phyloP scores from a whole-genome alignment of 1,284 basidiomycete genomes.

The Golubevia pallescens region DNA sequence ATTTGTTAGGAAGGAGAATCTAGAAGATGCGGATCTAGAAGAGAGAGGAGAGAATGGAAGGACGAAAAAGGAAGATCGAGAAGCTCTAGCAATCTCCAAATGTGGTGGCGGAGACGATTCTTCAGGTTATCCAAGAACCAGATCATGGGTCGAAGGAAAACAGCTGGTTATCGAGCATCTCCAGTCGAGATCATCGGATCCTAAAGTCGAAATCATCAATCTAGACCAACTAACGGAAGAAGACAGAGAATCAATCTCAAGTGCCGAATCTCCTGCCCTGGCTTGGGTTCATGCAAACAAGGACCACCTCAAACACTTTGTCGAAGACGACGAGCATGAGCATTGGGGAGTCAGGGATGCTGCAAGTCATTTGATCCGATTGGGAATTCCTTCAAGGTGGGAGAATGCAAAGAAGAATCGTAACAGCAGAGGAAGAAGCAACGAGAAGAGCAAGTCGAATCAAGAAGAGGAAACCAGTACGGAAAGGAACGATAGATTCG shows the following conservation, averaged over 20 bases:
- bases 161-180: conserved; percentile 54
- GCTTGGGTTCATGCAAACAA: conserved; percentile 39
- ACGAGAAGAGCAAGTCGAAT: not conserved
- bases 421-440: not conserved
- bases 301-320: conserved; percentile 29
- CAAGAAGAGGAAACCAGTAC: not conserved
- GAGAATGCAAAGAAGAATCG: not conserved
- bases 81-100: conserved; percentile 1
- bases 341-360: conserved; percentile 29
- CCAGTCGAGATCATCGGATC: conserved; percentile 32
- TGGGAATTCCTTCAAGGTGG: not conserved
- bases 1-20: conserved; percentile 2
- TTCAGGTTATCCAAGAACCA: conserved; percentile 32
- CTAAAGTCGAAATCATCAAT: conserved; percentile 39
- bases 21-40: conserved; percentile 16
- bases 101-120: conserved; percentile 13
- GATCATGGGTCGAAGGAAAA: conserved; percentile 56
- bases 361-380: conserved; percentile 22
- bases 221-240: conserved; percentile 24
- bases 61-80: not conserved
- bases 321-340: conserved; percentile 25
- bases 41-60: conserved; percentile 2
- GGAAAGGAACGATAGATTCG: not conserved
- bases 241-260: conserved; percentile 27
- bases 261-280: conserved; percentile 32